These are phyloP conservation scores for Chytriomyces confervae DNA, from an alignment of 192 early-diverging fungal genomes.

Conservation along the genomic window DNA sequence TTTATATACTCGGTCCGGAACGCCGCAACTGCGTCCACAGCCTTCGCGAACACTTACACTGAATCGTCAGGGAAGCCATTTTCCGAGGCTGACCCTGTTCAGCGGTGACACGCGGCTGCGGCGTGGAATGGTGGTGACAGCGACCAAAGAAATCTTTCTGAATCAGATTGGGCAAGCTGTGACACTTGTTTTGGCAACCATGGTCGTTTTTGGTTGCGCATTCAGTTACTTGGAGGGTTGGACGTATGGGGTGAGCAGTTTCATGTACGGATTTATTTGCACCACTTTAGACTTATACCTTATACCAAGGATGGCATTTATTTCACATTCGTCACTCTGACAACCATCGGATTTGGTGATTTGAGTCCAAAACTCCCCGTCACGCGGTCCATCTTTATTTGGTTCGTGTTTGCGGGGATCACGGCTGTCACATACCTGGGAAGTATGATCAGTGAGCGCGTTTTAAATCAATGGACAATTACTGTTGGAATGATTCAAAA, in stretches of 20 bases:
- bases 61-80: conserved; percentile 25
- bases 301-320: conserved; percentile 50
- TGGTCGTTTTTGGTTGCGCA: conserved; percentile 46
- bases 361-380: conserved; percentile 38
- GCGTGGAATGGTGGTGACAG: conserved; percentile 39
- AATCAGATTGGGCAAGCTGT: conserved; percentile 45
- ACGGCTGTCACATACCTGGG: conserved; percentile 51
- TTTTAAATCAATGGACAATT: conserved; percentile 58
- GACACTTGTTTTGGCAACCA: conserved; percentile 44
- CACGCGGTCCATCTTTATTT: conserved; percentile 54
- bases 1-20: neutral
- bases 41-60: conserved; percentile 15
- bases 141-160: conserved; percentile 44
- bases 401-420: conserved; percentile 54
- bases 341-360: conserved; percentile 58
- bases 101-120: conserved; percentile 33
- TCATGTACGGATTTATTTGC: too few species aligned
- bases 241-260: conserved; percentile 28
- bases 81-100: conserved; percentile 47
- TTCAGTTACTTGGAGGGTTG: conserved; percentile 55
- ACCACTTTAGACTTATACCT: too few species aligned
- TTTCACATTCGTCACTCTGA: conserved; percentile 50
- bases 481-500: conserved; percentile 49
- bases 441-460: conserved; percentile 51
- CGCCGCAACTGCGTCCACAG: neutral